Evolutionary conservation across 306 rosid genomes (phyloP).

Genomic region (Dalbergia cochinchinensis): DNA sequence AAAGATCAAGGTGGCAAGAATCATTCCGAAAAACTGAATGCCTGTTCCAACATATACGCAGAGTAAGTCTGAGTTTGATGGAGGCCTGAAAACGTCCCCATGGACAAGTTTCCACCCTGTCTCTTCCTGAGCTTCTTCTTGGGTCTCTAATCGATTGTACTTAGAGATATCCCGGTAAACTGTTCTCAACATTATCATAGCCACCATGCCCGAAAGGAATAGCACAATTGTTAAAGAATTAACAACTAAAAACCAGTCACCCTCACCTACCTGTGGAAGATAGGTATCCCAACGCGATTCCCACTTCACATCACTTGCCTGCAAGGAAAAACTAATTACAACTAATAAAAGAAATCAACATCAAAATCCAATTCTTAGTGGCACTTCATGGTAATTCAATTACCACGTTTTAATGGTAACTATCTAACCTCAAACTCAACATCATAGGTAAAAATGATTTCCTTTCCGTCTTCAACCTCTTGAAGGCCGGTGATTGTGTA

Average conservation of each 20-base stretch:
- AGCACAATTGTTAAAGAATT: conserved; percentile 33
- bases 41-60: conserved; percentile 47
- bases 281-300: conserved; percentile 41
- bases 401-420: not conserved
- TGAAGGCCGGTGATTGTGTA: conserved; percentile 39
- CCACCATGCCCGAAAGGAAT: conserved; percentile 47
- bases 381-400: not conserved
- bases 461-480: conserved; percentile 37
- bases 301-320: conserved; percentile 48
- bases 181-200: conserved; percentile 45
- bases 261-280: conserved; percentile 31
- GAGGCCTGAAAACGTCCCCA: conserved; percentile 47
- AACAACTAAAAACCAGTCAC: conserved; percentile 46
- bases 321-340: not conserved
- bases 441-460: conserved; percentile 42
- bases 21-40: conserved; percentile 43
- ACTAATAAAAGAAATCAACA: not conserved
- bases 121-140: conserved; percentile 46
- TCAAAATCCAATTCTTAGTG: not conserved
- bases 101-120: conserved; percentile 47
- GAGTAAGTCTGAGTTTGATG: conserved; percentile 35
- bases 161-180: conserved; percentile 42
- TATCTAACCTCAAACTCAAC: conserved; percentile 41
- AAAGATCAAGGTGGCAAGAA: conserved; percentile 42
- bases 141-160: conserved; percentile 39